Conservation (phyloP, 2,329 filamentous ascomycete genomes). For the Mollisia scopiformis region DNA sequence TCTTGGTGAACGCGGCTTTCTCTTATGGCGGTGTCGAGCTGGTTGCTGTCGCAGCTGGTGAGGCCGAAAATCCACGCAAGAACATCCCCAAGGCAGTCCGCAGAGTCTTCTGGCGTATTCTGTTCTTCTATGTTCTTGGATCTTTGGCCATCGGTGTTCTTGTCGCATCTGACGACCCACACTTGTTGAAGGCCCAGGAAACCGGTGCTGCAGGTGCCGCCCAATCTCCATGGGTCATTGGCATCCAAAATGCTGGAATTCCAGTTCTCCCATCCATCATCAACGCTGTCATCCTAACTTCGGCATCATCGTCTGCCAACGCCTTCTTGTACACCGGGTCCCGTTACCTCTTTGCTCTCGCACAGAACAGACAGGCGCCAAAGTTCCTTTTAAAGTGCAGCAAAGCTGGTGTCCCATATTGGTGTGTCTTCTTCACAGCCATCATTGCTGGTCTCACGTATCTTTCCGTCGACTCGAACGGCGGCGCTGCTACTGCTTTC, state of each 20-base stretch:
- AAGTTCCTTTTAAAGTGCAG: slow-evolving; percentile 63
- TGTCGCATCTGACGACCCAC: slow-evolving; percentile 68
- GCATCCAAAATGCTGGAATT: slow-evolving; percentile 69
- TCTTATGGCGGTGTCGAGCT: slow-evolving; percentile 50
- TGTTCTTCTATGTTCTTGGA: slow-evolving; percentile 74
- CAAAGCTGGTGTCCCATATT: slow-evolving; percentile 67
- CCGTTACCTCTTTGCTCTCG: slow-evolving; percentile 42
- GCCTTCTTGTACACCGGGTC: slow-evolving; percentile 35
- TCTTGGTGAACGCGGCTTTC: slow-evolving; percentile 52
- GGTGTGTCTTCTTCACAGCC: slow-evolving; percentile 69
- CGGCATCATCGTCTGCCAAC: slow-evolving; percentile 49
- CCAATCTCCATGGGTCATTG: slow-evolving; percentile 67
- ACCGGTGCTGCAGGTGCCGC: slow-evolving; percentile 66
- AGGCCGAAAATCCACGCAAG: slow-evolving; percentile 70
- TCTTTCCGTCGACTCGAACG: slow-evolving; percentile 56
- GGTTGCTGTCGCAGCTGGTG: slow-evolving; percentile 58
- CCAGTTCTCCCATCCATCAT: slow-evolving; percentile 69
- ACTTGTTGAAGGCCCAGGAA: slow-evolving; percentile 64
- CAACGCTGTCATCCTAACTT: slow-evolving; percentile 72
- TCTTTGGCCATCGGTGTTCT: slow-evolving; percentile 73
- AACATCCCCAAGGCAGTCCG: slow-evolving; percentile 77
- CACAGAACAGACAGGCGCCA: slow-evolving; percentile 69
- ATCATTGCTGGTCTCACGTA: slow-evolving; percentile 73
- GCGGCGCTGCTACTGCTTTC: slow-evolving; percentile 51
- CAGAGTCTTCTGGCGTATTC: slow-evolving; percentile 77